Evolutionary conservation across 2,329 filamentous ascomycete species (phyloP).

Genomic region (Paradendryphiella salina): DNA sequence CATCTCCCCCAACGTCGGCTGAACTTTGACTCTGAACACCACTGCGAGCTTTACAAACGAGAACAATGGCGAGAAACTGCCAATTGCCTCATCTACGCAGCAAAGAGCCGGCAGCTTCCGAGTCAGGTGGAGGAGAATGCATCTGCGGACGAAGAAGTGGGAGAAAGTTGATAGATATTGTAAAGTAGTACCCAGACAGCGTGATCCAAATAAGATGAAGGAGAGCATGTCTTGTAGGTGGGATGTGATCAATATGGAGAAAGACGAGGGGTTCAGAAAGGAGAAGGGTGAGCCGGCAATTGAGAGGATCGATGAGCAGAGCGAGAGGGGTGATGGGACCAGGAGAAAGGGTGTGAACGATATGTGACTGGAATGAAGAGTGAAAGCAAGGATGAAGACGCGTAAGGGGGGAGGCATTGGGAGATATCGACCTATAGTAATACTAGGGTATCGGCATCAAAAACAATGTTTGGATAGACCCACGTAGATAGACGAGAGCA

Average conservation of each 20-base stretch:
- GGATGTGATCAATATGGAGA: conserved; percentile 1
- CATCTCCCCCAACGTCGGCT: neutral
- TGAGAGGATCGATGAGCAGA: neutral
- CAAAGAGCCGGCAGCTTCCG: neutral
- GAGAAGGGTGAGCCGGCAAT: neutral
- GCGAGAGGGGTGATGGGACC: neutral
- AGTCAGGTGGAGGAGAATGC: neutral
- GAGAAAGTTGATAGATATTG: neutral
- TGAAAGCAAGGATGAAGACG: neutral
- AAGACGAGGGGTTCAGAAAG: neutral
- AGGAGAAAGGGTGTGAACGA: neutral
- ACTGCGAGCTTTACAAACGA: neutral
- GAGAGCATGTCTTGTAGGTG: neutral
- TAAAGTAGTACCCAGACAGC: neutral
- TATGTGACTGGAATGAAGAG: neutral
- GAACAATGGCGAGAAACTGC: neutral
- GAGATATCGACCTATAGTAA: no score
- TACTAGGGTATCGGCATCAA: no score
- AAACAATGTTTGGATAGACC: no score
- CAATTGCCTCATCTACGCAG: neutral
- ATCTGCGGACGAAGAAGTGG: neutral
- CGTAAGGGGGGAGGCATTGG: neutral
- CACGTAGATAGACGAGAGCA: no score
- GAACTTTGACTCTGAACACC: neutral
- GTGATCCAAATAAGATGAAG: neutral